Conservation (phyloP, 208 protist genomes). For the Strigomonas culicis region DNA sequence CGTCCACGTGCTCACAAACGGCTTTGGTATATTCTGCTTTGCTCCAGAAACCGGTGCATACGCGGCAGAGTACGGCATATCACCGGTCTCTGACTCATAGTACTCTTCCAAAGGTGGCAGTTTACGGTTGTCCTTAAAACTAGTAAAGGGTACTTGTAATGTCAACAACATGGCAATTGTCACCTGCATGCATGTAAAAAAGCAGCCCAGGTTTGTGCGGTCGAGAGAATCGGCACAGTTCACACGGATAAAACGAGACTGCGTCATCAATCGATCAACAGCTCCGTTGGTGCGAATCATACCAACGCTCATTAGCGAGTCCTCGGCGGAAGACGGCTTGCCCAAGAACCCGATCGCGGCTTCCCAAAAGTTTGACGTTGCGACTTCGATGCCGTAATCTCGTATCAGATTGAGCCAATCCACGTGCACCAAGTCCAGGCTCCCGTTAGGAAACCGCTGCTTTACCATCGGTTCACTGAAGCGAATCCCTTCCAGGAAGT, state of each 20-base stretch:
- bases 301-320: constrained; percentile 72
- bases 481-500: constrained; percentile 68
- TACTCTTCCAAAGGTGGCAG: constrained; percentile 52
- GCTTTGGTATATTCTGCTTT: constrained; percentile 39
- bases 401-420: constrained; percentile 82
- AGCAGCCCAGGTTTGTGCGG: constrained; percentile 92
- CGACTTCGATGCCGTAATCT: constrained; percentile 67
- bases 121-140: constrained; percentile 41
- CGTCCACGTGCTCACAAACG: constrained; percentile 65
- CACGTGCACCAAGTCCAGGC: constrained; percentile 73
- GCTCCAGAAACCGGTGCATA: constrained; percentile 34
- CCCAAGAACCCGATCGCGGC: constrained; percentile 55
- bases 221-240: constrained; percentile 95
- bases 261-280: constrained; percentile 48
- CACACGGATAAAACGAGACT: constrained; percentile 82
- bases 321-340: constrained; percentile 18
- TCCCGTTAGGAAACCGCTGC: constrained; percentile 26
- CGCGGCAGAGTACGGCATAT: constrained; percentile 24
- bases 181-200: constrained; percentile 84
- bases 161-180: constrained; percentile 74
- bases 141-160: constrained; percentile 47
- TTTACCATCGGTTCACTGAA: constrained; percentile 31
- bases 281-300: constrained; percentile 35
- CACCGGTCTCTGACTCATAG: constrained; percentile 26
- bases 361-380: constrained; percentile 66